A percentile compares a stretch with the other conserved stretches of the same genome.
phyloP scores from a whole-genome alignment of 164 flowering plant species.

The Magnolia sinica region DNA sequence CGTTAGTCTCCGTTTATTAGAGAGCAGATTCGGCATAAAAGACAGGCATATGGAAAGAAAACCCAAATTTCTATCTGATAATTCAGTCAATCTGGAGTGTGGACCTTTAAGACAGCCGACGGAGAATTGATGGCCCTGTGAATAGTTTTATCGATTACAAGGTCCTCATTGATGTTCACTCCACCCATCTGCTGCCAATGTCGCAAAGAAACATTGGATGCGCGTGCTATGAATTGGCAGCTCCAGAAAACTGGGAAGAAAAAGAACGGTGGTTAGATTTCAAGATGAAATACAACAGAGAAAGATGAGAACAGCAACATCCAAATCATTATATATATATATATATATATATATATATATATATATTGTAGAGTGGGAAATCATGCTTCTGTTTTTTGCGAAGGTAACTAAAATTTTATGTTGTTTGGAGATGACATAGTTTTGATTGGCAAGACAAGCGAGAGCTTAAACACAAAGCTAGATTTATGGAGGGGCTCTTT shows the following conservation, averaged over 20 bases:
- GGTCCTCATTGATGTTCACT: slow-evolving; percentile 66
- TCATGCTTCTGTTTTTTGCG: neutral
- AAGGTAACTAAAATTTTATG: neutral
- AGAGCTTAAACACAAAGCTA: no score
- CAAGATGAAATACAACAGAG: neutral
- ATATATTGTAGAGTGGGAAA: neutral
- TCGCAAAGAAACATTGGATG: slow-evolving; percentile 69
- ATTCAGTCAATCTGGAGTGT: no score
- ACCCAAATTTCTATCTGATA: no score
- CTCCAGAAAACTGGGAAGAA: slow-evolving; percentile 72
- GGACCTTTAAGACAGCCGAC: slow-evolving; percentile 83
- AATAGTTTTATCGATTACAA: slow-evolving; percentile 73
- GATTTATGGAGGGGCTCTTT: no score
- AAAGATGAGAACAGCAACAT: neutral
- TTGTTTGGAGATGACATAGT: no score
- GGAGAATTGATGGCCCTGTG: slow-evolving; percentile 73
- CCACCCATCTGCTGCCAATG: slow-evolving; percentile 97
- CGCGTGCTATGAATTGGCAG: slow-evolving; percentile 85
- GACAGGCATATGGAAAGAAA: neutral
- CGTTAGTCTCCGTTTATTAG: neutral
- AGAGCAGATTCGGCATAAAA: neutral
- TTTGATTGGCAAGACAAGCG: no score
- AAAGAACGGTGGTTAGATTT: neutral
- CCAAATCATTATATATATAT: no score
- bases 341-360: no score